These are phyloP conservation scores for Tricholoma furcatifolium DNA, from an alignment of 768 basidiomycete genomes.

Conservation along the genomic window DNA sequence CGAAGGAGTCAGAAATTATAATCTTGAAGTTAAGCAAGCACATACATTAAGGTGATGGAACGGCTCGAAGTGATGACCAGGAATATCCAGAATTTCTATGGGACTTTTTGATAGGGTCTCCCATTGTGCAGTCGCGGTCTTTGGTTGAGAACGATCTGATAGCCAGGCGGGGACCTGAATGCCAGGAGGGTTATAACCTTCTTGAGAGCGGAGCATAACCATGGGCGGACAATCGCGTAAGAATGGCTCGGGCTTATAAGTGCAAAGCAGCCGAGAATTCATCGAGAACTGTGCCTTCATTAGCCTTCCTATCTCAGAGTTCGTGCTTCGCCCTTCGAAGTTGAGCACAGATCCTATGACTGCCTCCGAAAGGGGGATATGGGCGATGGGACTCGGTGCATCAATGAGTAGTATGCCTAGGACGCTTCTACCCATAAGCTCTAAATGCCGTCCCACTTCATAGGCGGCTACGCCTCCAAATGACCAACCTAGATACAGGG, in stretches of 20 bases:
- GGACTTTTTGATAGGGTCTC: slow-evolving; percentile 33
- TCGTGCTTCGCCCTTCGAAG: slow-evolving; percentile 24
- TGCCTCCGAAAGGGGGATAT: slow-evolving; percentile 48
- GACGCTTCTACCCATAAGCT: slow-evolving; percentile 40
- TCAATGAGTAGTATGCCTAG: slow-evolving; percentile 67
- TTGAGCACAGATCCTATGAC: slow-evolving; percentile 49
- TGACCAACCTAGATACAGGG: slow-evolving; percentile 60
- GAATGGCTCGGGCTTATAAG: slow-evolving; percentile 38
- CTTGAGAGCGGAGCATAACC: slow-evolving; percentile 52
- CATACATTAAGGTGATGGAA: slow-evolving; percentile 53
- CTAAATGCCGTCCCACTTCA: slow-evolving; percentile 56
- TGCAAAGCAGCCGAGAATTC: slow-evolving; percentile 44
- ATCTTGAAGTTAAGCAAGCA: not conserved
- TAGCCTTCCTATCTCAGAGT: slow-evolving; percentile 31
- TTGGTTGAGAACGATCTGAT: slow-evolving; percentile 37
- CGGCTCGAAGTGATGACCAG: slow-evolving; percentile 65
- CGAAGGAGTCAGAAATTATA: not conserved
- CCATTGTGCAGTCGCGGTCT: slow-evolving; percentile 43
- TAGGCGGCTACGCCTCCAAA: slow-evolving; percentile 75
- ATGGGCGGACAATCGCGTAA: slow-evolving; percentile 31
- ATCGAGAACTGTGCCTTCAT: slow-evolving; percentile 48
- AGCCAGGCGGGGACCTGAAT: slow-evolving; percentile 52
- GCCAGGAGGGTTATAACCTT: slow-evolving; percentile 37
- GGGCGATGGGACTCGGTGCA: slow-evolving; percentile 55
- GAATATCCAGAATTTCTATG: slow-evolving; percentile 51